Conservation (phyloP, 2,329 filamentous ascomycete species). For the Colletotrichum acutatum region DNA sequence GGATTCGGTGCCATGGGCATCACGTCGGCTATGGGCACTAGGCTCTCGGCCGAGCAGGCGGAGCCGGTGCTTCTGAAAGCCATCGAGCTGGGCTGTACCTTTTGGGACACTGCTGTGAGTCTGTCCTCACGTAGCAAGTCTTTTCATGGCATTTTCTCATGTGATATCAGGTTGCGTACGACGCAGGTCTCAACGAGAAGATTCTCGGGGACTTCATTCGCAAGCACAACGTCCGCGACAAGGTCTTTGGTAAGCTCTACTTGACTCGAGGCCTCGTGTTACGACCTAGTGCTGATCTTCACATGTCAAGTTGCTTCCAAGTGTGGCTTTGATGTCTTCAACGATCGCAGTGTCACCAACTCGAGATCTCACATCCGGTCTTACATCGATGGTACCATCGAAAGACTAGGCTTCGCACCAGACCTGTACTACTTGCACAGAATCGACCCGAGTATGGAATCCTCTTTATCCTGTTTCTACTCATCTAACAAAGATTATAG, state of each 20-base stretch:
- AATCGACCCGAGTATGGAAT: conserved; percentile 53
- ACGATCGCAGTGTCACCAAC: conserved; percentile 50
- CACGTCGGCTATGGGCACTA: conserved; percentile 53
- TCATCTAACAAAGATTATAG: conserved; percentile 25
- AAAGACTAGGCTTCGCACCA: conserved; percentile 57
- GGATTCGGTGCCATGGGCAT: conserved; percentile 63
- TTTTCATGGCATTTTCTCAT: background rate
- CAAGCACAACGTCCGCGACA: conserved; percentile 61
- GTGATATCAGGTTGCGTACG: conserved; percentile 52
- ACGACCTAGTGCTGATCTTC: background rate
- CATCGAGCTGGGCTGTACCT: conserved; percentile 57
- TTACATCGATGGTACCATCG: conserved; percentile 61
- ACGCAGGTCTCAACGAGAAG: conserved; percentile 59
- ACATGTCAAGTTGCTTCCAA: conserved; percentile 56
- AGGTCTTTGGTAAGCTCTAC: conserved; percentile 53
- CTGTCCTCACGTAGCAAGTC: background rate
- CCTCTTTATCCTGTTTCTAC: background rate
- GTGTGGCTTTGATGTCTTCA: conserved; percentile 54
- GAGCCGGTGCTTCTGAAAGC: conserved; percentile 62
- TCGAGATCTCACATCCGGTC: conserved; percentile 56
- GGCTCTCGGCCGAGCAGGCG: conserved; percentile 55
- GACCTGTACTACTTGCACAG: conserved; percentile 57
- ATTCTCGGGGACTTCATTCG: conserved; percentile 60
- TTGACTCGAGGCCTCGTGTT: no score
- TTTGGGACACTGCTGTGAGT: conserved; percentile 57